Base-by-base conservation (phyloP, 495 filamentous ascomycete genomes). In the Podospora pseudocomata region DNA sequence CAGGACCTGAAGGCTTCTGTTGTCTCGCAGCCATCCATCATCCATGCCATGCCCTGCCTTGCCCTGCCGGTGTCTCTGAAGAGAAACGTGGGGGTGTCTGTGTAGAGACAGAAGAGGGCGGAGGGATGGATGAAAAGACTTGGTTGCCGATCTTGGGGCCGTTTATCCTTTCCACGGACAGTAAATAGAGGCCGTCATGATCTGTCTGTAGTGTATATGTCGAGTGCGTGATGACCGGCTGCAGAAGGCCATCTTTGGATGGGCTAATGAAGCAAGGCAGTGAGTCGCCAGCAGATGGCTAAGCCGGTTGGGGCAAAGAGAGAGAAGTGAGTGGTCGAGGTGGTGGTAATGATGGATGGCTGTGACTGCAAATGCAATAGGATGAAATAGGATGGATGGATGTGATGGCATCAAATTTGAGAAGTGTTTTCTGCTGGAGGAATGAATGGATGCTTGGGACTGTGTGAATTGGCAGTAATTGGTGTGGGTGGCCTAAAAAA, bases 211-310 rank as follows among this genome's bases (percentile, higher is more conserved):
- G 30, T 26, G 56, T 65, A 39, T 19, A n/a, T 15, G 65, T 58
- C 55, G 55, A 58, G 7, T 32, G 11, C 23, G 19, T 58, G 55
- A 65, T 70, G 68, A 66, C 15, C 1, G 55, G 23, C 20, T 68
- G 69, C 69, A 66, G 63, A 68, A 53, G 67, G 67, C 67, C 60
- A 63, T 63, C 19, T 67, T 59, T 60, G 60, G 7, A 44, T 32
- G 63, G 63, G 53, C 60, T 39, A n/a, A 53, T 18, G 28, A 34
- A 32, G 18, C 27, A 63, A 63, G 27, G 28, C 28, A 63, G 11
- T 6, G 18, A 57, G 23, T 58, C 55, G 55, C n/a, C 16, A 60
- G n/a, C 59, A 49, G 56, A 58, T 58, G 64, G 39, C 69, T 67
- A 67, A 34, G 60, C 69, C 64, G 34, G 53, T 65, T 68, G 56